phyloP scores from a whole-genome alignment of 2,329 filamentous ascomycete species.

The Pseudogymnoascus sp. region DNA sequence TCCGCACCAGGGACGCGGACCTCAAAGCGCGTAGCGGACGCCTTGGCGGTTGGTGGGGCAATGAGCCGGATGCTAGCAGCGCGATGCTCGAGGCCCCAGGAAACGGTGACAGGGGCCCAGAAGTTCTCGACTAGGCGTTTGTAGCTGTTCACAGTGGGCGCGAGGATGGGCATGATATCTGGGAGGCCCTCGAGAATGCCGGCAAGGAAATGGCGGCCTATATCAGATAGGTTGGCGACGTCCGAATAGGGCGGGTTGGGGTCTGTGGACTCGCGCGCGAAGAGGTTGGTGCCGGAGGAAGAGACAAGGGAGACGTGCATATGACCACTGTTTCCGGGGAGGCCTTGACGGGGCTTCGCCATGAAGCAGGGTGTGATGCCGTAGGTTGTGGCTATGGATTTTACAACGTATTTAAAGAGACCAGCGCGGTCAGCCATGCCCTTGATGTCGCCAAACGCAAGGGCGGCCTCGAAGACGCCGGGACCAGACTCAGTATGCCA shows the following conservation, averaged over 20 bases:
- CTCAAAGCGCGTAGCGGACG: constrained; percentile 85
- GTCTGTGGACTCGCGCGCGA: constrained; percentile 66
- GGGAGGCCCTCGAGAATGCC: constrained; percentile 82
- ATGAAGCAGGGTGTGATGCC: constrained; percentile 97
- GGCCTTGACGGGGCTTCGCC: constrained; percentile 86
- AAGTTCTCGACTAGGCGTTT: constrained; percentile 98
- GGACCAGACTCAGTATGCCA: constrained; percentile 95
- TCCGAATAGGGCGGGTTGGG: constrained; percentile 64
- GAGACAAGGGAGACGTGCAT: constrained; percentile 89
- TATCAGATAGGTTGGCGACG: constrained; percentile 70
- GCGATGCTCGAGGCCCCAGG: constrained; percentile 92
- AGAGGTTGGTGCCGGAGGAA: constrained; percentile 67
- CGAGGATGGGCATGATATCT: constrained; percentile 90
- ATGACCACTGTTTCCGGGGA: constrained; percentile 92
- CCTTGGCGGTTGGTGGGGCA: constrained; percentile 73
- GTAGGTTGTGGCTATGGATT: constrained; percentile 76
- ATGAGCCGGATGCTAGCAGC: constrained; percentile 87
- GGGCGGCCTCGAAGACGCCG: constrained; percentile 88
- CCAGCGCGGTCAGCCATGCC: constrained; percentile 88
- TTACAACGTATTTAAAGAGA: constrained; percentile 91
- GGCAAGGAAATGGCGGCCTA: constrained; percentile 88
- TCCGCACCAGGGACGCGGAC: constrained; percentile 92
- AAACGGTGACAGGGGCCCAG: constrained; percentile 96
- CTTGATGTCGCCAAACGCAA: constrained; percentile 80
- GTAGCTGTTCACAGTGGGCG: constrained; percentile 94